Base-by-base conservation (phyloP, 2,329 filamentous ascomycete species). In the Fusarium heterosporum region DNA sequence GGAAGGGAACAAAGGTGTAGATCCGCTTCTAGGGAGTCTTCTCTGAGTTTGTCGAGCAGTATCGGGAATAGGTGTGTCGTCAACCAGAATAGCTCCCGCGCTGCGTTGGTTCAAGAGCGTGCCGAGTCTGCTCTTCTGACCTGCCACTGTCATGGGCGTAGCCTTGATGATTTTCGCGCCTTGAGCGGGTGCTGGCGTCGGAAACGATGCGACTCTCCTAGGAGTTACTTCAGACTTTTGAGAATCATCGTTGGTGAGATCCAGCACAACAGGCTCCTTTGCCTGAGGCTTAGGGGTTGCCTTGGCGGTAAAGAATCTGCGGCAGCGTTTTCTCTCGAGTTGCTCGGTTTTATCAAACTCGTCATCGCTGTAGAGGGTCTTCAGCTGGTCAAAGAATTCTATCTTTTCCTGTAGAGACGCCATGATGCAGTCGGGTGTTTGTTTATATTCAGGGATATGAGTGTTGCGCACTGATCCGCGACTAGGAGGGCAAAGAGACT, bases 321-420 rank as follows among this genome's bases (percentile, higher is more conserved):
- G 63, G 26, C 73, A 71, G 25, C 56, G 64, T 28, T 69, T 49
- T 17, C 82, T 76, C 39, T 76, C 73, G 9, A 75, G 64, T 62
- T 78, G 70, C 36, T 83, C 78, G 9, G 40, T 43, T 4, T 56
- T 43, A 41, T 75, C 68, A 17, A 77, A 69, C 28, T 72, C 73
- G 22, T 77, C 76, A 34, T 74, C 72, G 30, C 74, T 72, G 28
- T 79, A 78, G 11, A 78, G 66, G 50, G 73, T 69, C 14, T 78
- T 74, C 1, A 85, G 72, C n/a, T 74, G 73, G n/a, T 76, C 65
- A 64, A 85, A 87, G 61, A 82, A 84, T 1, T 77, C 80, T 22
- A 73, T 45, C 69, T 87, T 87, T 34, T 82, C 80, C 48, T 76
- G 68, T 8, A 81, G 49, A 4, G 66, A 65, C 13, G 64, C 32